A percentile compares a stretch with the other conserved stretches of the same genome.
phyloP scores from a whole-genome alignment of 352 stramenopile species.

The Stramenopiles sp. region DNA sequence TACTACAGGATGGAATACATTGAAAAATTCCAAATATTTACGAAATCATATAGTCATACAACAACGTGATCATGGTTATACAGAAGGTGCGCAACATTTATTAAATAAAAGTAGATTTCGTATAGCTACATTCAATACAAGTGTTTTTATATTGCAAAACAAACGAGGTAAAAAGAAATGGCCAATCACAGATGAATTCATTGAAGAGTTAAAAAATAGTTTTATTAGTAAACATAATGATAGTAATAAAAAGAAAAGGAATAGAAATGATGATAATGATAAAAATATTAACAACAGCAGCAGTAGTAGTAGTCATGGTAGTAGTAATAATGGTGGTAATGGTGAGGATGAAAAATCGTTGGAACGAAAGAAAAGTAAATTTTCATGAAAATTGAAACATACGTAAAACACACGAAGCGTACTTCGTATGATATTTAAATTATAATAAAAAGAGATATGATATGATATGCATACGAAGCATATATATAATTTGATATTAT shows the following conservation, averaged over 20 bases:
- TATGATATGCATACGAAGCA: too few relatives aligned
- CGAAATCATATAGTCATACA: constrained; percentile 40
- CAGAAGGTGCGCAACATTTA: constrained; percentile 60
- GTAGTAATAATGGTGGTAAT: too few relatives aligned
- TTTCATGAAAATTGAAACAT: too few relatives aligned
- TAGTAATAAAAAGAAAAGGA: constrained; percentile 36
- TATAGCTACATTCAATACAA: constrained; percentile 79
- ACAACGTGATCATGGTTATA: constrained; percentile 65
- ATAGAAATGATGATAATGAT: constrained; percentile 44
- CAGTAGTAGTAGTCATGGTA: constrained; percentile 10
- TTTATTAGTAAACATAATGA: constrained; percentile 29
- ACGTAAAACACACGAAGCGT: too few relatives aligned
- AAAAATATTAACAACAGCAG: constrained; percentile 25
- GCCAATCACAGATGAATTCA: constrained; percentile 12
- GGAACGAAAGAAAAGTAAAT: too few relatives aligned
- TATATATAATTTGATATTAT: too few relatives aligned
- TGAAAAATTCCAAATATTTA: constrained; percentile 47
- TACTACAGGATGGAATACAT: constrained; percentile 48
- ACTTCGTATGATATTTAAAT: too few relatives aligned
- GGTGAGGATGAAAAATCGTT: too few relatives aligned
- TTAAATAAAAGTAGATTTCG: constrained; percentile 57
- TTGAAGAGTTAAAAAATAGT: constrained; percentile 13
- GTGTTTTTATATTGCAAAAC: constrained; percentile 86
- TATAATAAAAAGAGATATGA: too few relatives aligned
- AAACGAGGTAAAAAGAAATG: constrained; percentile 26